Evolutionary conservation across 306 rosid species (phyloP).

Genomic region (Acmispon strigosus): DNA sequence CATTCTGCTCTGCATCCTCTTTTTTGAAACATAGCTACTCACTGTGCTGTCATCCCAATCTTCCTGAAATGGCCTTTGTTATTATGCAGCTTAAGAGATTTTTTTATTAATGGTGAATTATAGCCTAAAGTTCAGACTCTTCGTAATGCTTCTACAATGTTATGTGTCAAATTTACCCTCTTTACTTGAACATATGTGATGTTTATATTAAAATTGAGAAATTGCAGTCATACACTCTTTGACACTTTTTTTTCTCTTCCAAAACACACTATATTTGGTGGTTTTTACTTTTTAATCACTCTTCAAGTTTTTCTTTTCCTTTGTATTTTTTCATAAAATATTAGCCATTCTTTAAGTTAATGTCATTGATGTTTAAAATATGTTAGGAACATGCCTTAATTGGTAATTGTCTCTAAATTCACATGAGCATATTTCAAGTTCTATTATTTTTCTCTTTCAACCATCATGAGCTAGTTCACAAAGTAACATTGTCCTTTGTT

Average conservation of each 20-base stretch:
- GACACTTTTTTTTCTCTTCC: no score
- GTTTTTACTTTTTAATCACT: constrained; percentile 2
- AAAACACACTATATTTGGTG: no score
- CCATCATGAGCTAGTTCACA: neutral
- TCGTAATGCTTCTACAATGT: neutral
- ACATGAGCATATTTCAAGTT: neutral
- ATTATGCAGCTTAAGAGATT: neutral
- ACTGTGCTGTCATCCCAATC: constrained; percentile 97
- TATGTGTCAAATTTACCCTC: neutral
- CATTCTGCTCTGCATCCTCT: constrained; percentile 77
- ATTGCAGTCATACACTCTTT: no score
- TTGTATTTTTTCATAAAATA: neutral
- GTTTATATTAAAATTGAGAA: neutral
- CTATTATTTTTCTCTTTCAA: neutral
- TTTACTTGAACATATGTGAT: neutral
- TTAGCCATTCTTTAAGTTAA: neutral
- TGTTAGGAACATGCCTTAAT: neutral
- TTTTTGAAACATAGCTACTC: constrained; percentile 74
- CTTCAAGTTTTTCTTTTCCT: neutral
- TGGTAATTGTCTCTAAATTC: neutral
- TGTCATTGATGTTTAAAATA: neutral
- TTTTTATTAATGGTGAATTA: neutral
- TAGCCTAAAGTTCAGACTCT: neutral
- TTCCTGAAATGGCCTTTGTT: constrained; percentile 47
- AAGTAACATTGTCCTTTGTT: neutral